Percentiles rank a stretch among this genome's conserved stretches.
Evolutionary conservation across 108 stramenopile genomes (phyloP).

Genomic region (Cyclostephanos tholiformis): DNA sequence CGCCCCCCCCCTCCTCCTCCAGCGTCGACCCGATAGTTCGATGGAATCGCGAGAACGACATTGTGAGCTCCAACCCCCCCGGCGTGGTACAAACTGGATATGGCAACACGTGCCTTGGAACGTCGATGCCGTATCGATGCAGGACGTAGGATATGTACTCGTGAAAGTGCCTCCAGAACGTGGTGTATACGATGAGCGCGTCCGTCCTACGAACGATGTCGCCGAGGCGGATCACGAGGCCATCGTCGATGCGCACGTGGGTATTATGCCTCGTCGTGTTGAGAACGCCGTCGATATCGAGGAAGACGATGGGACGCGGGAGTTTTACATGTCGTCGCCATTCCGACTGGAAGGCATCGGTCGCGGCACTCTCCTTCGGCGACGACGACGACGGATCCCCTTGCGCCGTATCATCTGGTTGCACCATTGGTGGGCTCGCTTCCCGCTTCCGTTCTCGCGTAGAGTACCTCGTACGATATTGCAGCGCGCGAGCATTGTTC

Average conservation of each 20-base stretch:
- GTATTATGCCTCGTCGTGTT: conserved; percentile 41
- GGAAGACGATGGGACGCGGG: conserved; percentile 38
- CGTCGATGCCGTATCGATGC: conserved; percentile 46
- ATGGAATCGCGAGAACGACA: conserved; percentile 33
- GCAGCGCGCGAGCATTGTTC: too few species aligned
- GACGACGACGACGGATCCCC: too few species aligned
- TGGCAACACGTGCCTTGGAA: conserved; percentile 21
- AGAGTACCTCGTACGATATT: too few species aligned
- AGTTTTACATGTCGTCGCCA: too few species aligned
- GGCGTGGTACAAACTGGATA: conserved; percentile 36
- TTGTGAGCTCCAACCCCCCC: conserved; percentile 44
- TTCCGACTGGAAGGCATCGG: too few species aligned
- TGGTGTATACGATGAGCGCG: conserved; percentile 40
- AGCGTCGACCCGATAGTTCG: not conserved
- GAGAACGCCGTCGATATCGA: conserved; percentile 52
- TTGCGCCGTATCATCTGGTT: too few species aligned
- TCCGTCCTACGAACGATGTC: conserved; percentile 30
- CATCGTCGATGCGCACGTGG: conserved; percentile 39
- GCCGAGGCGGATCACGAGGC: conserved; percentile 36
- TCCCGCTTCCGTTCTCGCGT: too few species aligned
- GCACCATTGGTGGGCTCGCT: too few species aligned
- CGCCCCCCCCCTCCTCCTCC: not conserved
- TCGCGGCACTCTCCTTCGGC: too few species aligned
- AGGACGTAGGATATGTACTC: conserved; percentile 44
- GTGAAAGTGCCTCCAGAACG: conserved; percentile 54